Percentiles rank a stretch among this genome's conserved stretches.
Conservation (phyloP, 2,329 filamentous ascomycete genomes). For the Colletotrichum sp. region DNA sequence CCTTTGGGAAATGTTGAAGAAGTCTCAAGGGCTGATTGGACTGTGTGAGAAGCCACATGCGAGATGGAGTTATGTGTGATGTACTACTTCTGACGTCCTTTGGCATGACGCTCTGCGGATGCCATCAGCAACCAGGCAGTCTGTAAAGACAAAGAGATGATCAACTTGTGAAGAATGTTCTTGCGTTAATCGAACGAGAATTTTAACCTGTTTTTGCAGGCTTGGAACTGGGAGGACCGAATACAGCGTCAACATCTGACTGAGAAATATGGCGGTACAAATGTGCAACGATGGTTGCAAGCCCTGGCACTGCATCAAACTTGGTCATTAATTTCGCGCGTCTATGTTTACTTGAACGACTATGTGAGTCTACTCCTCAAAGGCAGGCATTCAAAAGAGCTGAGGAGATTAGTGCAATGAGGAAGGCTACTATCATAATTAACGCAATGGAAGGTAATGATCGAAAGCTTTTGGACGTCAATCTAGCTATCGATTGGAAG, state of each 20-base stretch:
- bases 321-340: too few species aligned
- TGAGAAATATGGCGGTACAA: accelerated
- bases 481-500: background rate
- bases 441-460: background rate
- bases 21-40: background rate
- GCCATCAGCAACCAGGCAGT: background rate
- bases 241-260: background rate
- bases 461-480: accelerated
- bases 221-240: background rate
- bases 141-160: background rate
- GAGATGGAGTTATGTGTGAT: background rate
- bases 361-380: too few species aligned
- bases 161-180: background rate
- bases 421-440: background rate
- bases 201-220: background rate
- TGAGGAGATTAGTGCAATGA: too few species aligned
- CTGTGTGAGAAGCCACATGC: background rate
- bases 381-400: too few species aligned
- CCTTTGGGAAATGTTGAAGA: background rate
- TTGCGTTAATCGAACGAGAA: accelerated
- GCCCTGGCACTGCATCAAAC: background rate
- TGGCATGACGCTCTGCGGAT: background rate
- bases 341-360: too few species aligned
- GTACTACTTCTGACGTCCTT: background rate
- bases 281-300: background rate